Evolutionary conservation across 805 yeast species (phyloP).

Genomic region (Citeromyces matritensis): DNA sequence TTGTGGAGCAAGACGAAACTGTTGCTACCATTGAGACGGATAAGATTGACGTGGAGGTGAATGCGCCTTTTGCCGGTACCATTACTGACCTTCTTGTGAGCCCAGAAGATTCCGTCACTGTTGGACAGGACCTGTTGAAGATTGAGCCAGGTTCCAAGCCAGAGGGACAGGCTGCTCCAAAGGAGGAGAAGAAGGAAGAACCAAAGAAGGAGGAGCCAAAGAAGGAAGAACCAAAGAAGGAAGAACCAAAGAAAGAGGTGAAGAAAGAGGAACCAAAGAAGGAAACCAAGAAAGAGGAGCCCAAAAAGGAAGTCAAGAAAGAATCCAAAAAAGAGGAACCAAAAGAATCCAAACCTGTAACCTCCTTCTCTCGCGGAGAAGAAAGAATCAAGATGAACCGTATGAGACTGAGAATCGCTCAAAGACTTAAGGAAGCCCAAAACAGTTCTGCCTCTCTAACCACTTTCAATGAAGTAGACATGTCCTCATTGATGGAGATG

Average conservation of each 20-base stretch:
- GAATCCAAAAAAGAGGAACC: conserved; percentile 12
- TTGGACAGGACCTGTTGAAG: conserved; percentile 83
- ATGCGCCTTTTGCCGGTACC: conserved; percentile 86
- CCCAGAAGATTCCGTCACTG: conserved; percentile 88
- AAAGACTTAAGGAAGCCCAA: conserved; percentile 97
- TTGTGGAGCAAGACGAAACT: conserved; percentile 72
- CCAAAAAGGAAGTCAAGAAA: conserved; percentile 8
- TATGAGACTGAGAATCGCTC: conserved; percentile 97
- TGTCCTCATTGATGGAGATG: conserved; percentile 84
- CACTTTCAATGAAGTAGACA: conserved; percentile 96
- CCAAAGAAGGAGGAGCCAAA: conserved; percentile 9
- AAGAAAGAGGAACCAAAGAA: conserved; percentile 14
- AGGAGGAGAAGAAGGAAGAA: conserved; percentile 9
- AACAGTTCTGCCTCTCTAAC: conserved; percentile 97
- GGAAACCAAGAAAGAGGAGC: conserved; percentile 16
- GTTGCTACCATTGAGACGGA: conserved; percentile 97
- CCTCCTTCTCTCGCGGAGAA: conserved; percentile 67
- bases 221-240: conserved; percentile 12
- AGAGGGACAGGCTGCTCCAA: conserved; percentile 33
- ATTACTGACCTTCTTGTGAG: conserved; percentile 68
- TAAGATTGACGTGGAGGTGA: conserved; percentile 94
- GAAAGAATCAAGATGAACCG: conserved; percentile 96
- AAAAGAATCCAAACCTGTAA: conserved; percentile 9
- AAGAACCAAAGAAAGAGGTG: too few relatives aligned
- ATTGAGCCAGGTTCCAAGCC: conserved; percentile 73